Base-by-base conservation (phyloP, 805 yeast species). In the Wilhelminamyces savonicus region DNA sequence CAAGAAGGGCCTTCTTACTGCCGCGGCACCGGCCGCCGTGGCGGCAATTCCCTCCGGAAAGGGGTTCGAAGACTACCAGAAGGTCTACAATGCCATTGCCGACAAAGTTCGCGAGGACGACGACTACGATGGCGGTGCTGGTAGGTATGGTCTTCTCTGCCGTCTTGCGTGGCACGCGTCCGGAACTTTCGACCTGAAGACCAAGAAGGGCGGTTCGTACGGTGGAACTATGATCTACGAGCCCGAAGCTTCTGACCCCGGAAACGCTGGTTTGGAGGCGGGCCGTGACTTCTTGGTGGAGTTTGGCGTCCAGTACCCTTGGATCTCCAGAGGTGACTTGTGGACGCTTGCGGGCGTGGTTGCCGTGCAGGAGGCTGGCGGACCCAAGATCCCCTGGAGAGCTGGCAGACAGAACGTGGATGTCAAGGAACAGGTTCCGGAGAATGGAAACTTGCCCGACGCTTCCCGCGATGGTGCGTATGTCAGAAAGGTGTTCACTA, bases 31-130 rank as follows among this genome's bases (percentile, higher is more conserved):
- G 3, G 21, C 22, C 13, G n/a, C 14, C 7, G 8, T 13, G 5
- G 58, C 69, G 6, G 46, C 58, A 7, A 41, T 60, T 16, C 66
- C 67, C 9, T 52, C 60, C 5, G 60, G 46, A 5, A 46, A 62
- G 44, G 41, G 59, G 3, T 54, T 48, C 29, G 62, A 66, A 9
- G 84, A 82, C 40, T 87, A 71, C 51, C 87, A 71, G 54, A 46
- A 62, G 35, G 74, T 74, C 36, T 90, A 77, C 59, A 78, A 75
- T 60, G 92, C 76, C 40, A 85, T 74, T 69, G 96, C 79, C 21
- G 50, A 48, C 24, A 71, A 68, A 52, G 51, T 82, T 15, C 29
- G 34, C 21, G 39, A 35, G n/a, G 39, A 37, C 23, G 46, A 39
- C 31, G 52, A 46, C 30, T 43, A 32, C 24, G 69, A 62, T 39